These are phyloP conservation scores for Neopestalotiopsis clavispora DNA, from an alignment of 2,329 filamentous ascomycete genomes.

Conservation along the genomic window DNA sequence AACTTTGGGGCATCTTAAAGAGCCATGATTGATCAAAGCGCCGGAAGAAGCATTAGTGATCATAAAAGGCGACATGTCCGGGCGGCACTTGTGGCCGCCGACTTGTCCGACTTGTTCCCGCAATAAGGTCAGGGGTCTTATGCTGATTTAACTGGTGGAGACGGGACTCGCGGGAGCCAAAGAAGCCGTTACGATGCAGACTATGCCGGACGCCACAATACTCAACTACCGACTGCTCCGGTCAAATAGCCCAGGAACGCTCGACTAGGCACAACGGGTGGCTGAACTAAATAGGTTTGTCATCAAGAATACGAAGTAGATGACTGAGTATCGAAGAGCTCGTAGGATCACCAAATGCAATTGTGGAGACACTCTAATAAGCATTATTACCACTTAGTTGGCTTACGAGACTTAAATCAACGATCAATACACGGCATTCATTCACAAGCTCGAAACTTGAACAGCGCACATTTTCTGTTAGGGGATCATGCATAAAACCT, in stretches of 20 bases:
- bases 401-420: too few species aligned
- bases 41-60: not conserved
- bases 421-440: too few species aligned
- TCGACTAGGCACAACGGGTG: not conserved
- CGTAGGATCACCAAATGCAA: too few species aligned
- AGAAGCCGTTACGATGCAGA: not conserved
- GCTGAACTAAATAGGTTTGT: too few species aligned
- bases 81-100: not conserved
- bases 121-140: not conserved
- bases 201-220: not conserved
- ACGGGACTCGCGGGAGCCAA: not conserved
- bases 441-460: too few species aligned
- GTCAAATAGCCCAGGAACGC: not conserved
- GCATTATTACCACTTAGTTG: too few species aligned
- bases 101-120: not conserved
- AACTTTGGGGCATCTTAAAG: too few species aligned
- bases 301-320: too few species aligned
- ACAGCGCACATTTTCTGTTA: too few species aligned
- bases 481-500: too few species aligned
- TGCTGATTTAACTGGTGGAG: not conserved
- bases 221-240: not conserved
- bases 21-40: not conserved
- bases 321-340: not conserved
- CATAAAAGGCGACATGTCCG: not conserved
- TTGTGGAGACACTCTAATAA: too few species aligned